Percentiles rank a stretch among this genome's conserved stretches.
Conservation (phyloP, 805 yeast species). For the Candida pseudoglaebosa region DNA sequence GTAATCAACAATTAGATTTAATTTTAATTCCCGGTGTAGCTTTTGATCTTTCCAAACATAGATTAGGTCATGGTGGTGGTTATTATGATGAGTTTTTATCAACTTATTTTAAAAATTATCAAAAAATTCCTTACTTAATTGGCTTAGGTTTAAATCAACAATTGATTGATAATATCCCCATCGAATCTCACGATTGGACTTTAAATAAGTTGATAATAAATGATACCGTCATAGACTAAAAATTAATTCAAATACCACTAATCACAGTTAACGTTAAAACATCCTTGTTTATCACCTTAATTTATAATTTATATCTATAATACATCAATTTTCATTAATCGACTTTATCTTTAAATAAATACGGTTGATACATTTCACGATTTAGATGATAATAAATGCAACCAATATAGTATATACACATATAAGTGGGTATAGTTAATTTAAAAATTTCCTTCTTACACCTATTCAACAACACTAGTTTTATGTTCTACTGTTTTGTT, state of each 20-base stretch:
- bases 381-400: no score
- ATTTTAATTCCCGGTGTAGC: constrained; percentile 85
- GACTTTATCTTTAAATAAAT: no score
- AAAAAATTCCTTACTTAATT: constrained; percentile 40
- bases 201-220: constrained; percentile 53
- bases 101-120: constrained; percentile 15
- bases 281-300: no score
- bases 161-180: constrained; percentile 48
- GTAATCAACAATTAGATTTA: constrained; percentile 50
- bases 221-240: neutral
- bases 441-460: no score
- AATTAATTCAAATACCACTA: no score
- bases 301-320: no score
- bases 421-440: no score
- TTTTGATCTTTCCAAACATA: constrained; percentile 46
- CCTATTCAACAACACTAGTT: no score
- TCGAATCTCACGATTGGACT: constrained; percentile 60
- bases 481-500: no score
- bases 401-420: no score
- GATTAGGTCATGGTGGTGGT: constrained; percentile 94
- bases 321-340: no score
- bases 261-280: neutral
- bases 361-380: no score
- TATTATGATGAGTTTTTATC: constrained; percentile 68
- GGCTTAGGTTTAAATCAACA: constrained; percentile 71